These are phyloP conservation scores for Basidiobolus meristosporus DNA, from an alignment of 371 early-diverging fungal species.

Conservation along the genomic window DNA sequence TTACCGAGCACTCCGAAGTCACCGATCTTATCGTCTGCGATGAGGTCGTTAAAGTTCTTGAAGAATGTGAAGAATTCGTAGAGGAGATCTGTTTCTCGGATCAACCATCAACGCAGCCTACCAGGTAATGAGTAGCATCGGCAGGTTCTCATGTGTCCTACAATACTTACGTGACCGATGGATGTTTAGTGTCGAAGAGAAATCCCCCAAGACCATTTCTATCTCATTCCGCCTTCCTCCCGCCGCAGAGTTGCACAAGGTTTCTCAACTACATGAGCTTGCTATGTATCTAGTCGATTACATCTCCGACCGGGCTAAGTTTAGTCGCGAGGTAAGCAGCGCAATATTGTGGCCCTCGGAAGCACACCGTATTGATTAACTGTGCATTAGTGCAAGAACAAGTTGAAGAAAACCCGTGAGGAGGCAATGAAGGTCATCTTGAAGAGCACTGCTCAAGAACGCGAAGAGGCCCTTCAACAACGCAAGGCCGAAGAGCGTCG, in stretches of 20 bases:
- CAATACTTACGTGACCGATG: neutral
- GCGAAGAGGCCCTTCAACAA: neutral
- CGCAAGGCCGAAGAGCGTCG: neutral
- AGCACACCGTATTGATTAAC: too few species aligned
- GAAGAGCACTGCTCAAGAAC: neutral
- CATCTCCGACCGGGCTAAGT: neutral
- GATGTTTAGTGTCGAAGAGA: neutral
- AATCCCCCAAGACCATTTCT: neutral
- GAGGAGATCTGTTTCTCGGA: slow-evolving; percentile 1
- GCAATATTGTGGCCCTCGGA: neutral
- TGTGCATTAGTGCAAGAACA: neutral
- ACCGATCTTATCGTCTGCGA: neutral
- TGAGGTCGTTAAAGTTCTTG: neutral
- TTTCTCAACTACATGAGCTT: neutral
- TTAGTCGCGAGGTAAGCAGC: neutral
- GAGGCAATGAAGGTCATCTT: neutral
- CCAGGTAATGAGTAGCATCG: neutral
- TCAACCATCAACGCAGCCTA: neutral
- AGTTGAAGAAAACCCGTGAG: neutral
- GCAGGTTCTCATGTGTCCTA: neutral
- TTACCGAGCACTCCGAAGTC: neutral
- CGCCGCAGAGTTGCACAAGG: neutral
- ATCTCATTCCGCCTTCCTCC: neutral
- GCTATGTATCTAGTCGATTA: neutral
- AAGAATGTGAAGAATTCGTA: neutral